Conservation (phyloP, 148 eudicot genomes). For the Chenopodium quinoa region DNA sequence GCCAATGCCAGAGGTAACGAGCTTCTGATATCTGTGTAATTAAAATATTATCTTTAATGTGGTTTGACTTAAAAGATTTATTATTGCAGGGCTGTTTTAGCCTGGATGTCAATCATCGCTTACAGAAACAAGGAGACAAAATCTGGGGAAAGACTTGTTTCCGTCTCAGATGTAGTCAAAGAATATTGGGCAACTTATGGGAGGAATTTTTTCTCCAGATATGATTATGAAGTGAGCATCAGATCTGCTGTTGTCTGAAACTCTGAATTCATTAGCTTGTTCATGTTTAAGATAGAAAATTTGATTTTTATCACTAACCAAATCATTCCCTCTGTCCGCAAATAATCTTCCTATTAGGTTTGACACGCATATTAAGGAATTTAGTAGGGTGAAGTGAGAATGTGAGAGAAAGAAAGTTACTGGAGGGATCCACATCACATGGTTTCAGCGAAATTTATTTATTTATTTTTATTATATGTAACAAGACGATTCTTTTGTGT, state of each 20-base stretch:
- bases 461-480: no score
- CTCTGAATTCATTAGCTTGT: neutral
- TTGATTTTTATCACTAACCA: neutral
- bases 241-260: neutral
- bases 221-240: constrained; percentile 86
- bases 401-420: no score
- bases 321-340: no score
- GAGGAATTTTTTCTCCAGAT: constrained; percentile 96
- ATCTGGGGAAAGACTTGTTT: constrained; percentile 68
- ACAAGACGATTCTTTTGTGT: no score
- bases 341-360: neutral
- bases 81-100: constrained; percentile 86
- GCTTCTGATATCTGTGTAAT: neutral
- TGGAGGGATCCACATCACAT: no score
- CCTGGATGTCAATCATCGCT: constrained; percentile 95
- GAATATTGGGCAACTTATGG: constrained; percentile 97
- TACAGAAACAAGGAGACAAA: constrained; percentile 68
- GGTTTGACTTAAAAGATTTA: constrained; percentile 1
- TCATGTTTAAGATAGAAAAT: neutral
- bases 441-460: no score
- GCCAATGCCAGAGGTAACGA: neutral
- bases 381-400: no score
- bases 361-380: no score
- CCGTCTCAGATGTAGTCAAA: constrained; percentile 84
- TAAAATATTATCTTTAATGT: no score